Base-by-base conservation (phyloP, 208 protist genomes). In the Trypanosoma mega region DNA sequence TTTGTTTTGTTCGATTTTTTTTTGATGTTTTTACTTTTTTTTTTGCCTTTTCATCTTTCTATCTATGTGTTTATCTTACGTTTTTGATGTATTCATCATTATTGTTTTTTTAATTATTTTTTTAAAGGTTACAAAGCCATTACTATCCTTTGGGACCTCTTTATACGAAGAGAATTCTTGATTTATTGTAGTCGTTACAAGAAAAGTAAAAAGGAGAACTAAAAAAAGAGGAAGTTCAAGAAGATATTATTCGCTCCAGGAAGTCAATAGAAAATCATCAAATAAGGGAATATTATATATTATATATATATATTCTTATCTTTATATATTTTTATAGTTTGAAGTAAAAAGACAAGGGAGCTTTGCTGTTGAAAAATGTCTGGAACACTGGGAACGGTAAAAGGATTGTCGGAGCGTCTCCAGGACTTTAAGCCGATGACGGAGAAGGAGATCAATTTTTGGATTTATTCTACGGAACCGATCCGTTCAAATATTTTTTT, bases 391-490 rank as follows among this genome's bases (percentile, higher is more conserved):
- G 26, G 62, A 9, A 82, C 66, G 26, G 43, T 82, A 34, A 41
- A 71, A 31, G 59, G 77, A 26, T 69, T 96, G 21, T 70, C 81
- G 23, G 70, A 66, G 39, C 77, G 76, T 27, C 64, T 96, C 12
- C 70, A 78, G 50, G 68, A 48, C 24, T 74, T 60, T 47, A 45
- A 62, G 0, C 23, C 64, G 9, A 54, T 93, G 36, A 57, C 60
- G 3, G 77, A 82, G 50, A 59, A 66, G 18, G 80, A 81, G 65
- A 72, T 93, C 21, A 79, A 85, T 39, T 57, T 83, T 55, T 93
- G 85, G 87, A 76, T 90, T 41, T 34, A 65, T 37, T 44, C 55
- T 30, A 92, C 80, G 43, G 90, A 96, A 46, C 30, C 81, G 36
- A 64, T 44, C 18, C 82, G 81, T 27, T 72, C 82, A 3, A 34